Percentiles rank a stretch among this genome's conserved stretches.
These are phyloP conservation scores for Nasturtium officinale DNA, from an alignment of 345 rosid species.

Conservation along the genomic window DNA sequence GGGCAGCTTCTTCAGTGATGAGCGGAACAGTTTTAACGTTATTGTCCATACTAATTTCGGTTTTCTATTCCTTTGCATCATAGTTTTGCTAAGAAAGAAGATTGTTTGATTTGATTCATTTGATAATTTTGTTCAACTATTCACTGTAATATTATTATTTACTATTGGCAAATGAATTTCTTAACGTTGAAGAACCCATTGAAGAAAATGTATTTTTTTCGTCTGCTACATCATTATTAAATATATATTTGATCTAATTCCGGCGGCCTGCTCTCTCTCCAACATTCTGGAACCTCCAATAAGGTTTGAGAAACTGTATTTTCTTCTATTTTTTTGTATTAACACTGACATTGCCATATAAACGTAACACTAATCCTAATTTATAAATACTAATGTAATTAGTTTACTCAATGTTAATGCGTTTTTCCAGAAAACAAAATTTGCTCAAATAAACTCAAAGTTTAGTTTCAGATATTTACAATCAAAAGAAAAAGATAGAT, in stretches of 20 bases:
- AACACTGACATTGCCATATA: too few relatives aligned
- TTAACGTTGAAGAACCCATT: too few relatives aligned
- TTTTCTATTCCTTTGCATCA: conserved; percentile 47
- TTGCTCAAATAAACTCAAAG: background rate
- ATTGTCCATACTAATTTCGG: conserved; percentile 46
- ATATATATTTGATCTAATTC: too few relatives aligned
- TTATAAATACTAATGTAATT: too few relatives aligned
- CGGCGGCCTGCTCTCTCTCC: too few relatives aligned
- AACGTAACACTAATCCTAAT: too few relatives aligned
- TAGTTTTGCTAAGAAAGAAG: conserved; percentile 33
- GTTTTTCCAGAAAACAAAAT: background rate
- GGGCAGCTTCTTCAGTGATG: conserved; percentile 44
- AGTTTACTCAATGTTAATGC: too few relatives aligned
- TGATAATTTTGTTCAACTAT: conserved; percentile 15
- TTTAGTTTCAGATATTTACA: conserved; percentile 7
- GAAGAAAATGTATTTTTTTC: too few relatives aligned
- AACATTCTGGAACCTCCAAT: too few relatives aligned
- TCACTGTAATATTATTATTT: background rate
- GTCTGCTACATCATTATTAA: too few relatives aligned
- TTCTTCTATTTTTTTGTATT: too few relatives aligned
- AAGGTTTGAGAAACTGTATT: too few relatives aligned
- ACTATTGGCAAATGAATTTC: background rate
- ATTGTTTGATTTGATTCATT: conserved; percentile 16
- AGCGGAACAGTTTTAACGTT: conserved; percentile 38
- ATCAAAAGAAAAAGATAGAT: background rate